A percentile compares a stretch with the other conserved stretches of the same genome.
Evolutionary conservation across 2,329 filamentous ascomycete species (phyloP).

Genomic region (Ambrosiella cleistominuta): DNA sequence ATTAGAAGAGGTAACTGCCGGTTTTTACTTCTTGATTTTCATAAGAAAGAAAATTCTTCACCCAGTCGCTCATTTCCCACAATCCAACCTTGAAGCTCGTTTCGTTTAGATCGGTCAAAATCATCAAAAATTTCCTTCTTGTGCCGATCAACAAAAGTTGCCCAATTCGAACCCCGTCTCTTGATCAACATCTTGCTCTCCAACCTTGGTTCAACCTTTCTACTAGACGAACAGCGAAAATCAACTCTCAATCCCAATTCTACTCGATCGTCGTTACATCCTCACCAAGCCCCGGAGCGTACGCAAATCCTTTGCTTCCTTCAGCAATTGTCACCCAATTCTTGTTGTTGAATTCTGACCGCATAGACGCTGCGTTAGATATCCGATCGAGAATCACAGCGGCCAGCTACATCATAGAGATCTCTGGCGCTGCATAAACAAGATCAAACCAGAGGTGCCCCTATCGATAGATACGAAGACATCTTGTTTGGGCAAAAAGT

Average conservation of each 20-base stretch:
- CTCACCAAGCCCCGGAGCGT: neutral
- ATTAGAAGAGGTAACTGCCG: too few relatives aligned
- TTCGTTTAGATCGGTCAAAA: neutral
- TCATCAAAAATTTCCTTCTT: neutral
- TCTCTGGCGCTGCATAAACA: neutral
- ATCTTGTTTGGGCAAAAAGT: neutral
- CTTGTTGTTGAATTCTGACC: neutral
- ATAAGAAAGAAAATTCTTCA: neutral
- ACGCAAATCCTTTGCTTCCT: neutral
- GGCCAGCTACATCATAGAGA: neutral
- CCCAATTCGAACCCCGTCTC: neutral
- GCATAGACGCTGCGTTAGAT: neutral
- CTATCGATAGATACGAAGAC: neutral
- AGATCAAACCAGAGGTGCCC: neutral
- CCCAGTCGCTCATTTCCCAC: neutral
- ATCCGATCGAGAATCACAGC: neutral
- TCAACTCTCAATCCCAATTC: neutral
- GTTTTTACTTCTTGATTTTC: neutral
- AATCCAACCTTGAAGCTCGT: neutral
- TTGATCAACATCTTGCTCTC: neutral
- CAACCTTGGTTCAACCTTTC: neutral
- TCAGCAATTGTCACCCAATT: neutral
- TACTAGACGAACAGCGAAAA: neutral
- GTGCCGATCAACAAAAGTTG: neutral
- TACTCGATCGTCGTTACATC: neutral